Percentiles rank a stretch among this genome's conserved stretches.
These are phyloP conservation scores for Fusarium buharicum DNA, from an alignment of 2,329 filamentous ascomycete genomes.

Conservation along the genomic window DNA sequence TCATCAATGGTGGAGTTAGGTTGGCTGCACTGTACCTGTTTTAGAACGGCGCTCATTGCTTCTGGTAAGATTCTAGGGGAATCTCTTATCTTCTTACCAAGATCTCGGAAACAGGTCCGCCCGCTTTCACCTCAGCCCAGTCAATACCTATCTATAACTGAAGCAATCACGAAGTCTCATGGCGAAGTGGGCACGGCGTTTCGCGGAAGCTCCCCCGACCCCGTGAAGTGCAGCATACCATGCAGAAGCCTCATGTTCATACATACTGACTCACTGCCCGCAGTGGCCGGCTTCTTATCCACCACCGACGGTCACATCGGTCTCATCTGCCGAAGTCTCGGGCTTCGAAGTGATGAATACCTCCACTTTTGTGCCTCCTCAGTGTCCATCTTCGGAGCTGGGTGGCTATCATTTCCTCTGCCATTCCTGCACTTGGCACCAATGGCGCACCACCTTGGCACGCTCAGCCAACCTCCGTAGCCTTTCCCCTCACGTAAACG, in stretches of 20 bases:
- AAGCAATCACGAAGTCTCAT: conserved; percentile 15
- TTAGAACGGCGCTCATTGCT: conserved; percentile 16
- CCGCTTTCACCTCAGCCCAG: conserved; percentile 14
- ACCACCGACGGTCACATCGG: conserved; percentile 32
- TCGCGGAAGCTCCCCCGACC: conserved; percentile 31
- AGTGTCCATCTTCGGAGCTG: conserved; percentile 18
- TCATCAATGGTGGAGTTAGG: conserved; percentile 10
- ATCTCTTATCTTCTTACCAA: conserved; percentile 24
- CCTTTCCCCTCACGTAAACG: conserved; percentile 29
- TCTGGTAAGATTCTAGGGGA: conserved; percentile 8
- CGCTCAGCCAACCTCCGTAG: conserved; percentile 18
- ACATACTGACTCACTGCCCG: conserved; percentile 31
- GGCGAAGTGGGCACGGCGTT: conserved; percentile 34
- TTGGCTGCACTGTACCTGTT: conserved; percentile 13
- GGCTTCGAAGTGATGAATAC: conserved; percentile 10
- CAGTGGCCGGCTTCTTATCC: conserved; percentile 22
- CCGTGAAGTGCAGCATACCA: conserved; percentile 6
- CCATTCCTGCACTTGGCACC: conserved; percentile 32
- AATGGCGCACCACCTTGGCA: conserved; percentile 42
- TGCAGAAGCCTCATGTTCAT: conserved; percentile 1
- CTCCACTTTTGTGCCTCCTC: conserved; percentile 23
- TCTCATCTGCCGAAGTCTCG: conserved; percentile 37
- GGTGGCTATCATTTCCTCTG: conserved; percentile 24
- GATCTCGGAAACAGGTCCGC: conserved; percentile 16
- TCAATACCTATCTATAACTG: conserved; percentile 1